Percentiles rank a stretch among this genome's conserved stretches.
These are phyloP conservation scores for Eucalyptus erythrocorys DNA, from an alignment of 345 rosid genomes.

Conservation along the genomic window DNA sequence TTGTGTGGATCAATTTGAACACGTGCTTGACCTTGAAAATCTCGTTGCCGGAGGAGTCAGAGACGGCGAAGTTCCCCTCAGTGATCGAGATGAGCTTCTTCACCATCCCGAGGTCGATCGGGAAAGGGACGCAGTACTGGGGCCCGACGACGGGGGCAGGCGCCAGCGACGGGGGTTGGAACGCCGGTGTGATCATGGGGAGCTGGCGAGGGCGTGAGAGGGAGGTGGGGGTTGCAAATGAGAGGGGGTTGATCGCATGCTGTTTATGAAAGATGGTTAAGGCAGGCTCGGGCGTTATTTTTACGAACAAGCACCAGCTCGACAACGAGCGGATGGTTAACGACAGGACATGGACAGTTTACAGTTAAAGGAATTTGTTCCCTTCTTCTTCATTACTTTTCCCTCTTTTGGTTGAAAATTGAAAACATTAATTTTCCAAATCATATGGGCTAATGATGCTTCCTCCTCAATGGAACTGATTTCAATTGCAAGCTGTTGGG, in stretches of 20 bases:
- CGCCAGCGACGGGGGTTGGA: neutral
- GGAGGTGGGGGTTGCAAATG: neutral
- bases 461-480: neutral
- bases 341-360: neutral
- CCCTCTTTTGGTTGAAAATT: neutral
- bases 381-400: neutral
- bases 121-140: slow-evolving; percentile 1
- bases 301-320: neutral
- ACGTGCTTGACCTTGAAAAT: slow-evolving; percentile 6
- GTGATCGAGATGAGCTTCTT: neutral
- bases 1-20: neutral
- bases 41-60: neutral
- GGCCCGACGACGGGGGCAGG: slow-evolving; percentile 1
- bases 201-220: neutral
- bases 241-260: neutral
- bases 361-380: neutral
- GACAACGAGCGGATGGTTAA: neutral
- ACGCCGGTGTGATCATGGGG: neutral
- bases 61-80: slow-evolving; percentile 1
- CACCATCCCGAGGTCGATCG: slow-evolving; percentile 9
- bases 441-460: neutral
- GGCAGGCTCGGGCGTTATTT: neutral
- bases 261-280: neutral
- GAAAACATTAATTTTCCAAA: neutral
- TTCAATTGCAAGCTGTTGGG: neutral